Evolutionary conservation across 2,329 filamentous ascomycete genomes (phyloP).

Genomic region (Fulvia fulva): DNA sequence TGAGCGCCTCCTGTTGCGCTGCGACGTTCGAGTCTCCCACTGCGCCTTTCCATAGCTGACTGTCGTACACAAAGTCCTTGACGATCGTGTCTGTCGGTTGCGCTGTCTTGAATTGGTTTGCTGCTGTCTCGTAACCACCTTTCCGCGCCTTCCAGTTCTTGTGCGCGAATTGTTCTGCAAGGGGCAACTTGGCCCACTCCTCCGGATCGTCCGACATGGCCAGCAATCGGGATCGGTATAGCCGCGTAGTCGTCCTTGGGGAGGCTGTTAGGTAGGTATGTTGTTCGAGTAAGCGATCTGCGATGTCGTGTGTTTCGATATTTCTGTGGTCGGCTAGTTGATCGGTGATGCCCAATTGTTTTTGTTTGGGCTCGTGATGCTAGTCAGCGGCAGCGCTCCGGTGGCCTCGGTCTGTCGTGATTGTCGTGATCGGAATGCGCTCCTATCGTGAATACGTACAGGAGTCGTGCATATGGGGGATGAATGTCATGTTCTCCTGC

Average conservation of each 20-base stretch:
- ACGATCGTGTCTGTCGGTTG: conserved; percentile 83
- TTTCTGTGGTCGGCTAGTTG: conserved; percentile 5
- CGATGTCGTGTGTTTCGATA: not conserved
- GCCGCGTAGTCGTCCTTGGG: not conserved
- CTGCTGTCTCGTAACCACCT: conserved; percentile 86
- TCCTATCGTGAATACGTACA: not conserved
- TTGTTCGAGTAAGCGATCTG: not conserved
- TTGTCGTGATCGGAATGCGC: too few relatives aligned
- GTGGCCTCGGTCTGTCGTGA: too few relatives aligned
- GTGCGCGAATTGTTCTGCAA: conserved; percentile 77
- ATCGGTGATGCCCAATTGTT: conserved; percentile 2
- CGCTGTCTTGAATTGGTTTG: conserved; percentile 78
- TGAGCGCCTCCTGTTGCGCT: conserved; percentile 88
- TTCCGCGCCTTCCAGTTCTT: conserved; percentile 99
- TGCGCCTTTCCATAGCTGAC: conserved; percentile 84
- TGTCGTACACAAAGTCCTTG: conserved; percentile 79
- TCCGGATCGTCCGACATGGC: conserved; percentile 82
- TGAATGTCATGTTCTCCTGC: not conserved
- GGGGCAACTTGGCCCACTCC: conserved; percentile 73
- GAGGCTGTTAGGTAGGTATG: not conserved
- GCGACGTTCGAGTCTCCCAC: conserved; percentile 94
- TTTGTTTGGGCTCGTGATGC: not conserved
- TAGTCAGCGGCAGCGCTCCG: not conserved
- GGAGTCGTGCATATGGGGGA: not conserved
- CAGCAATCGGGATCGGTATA: not conserved